Conservation (phyloP, 73 alveolate genomes). For the Blepharisma stoltei region DNA sequence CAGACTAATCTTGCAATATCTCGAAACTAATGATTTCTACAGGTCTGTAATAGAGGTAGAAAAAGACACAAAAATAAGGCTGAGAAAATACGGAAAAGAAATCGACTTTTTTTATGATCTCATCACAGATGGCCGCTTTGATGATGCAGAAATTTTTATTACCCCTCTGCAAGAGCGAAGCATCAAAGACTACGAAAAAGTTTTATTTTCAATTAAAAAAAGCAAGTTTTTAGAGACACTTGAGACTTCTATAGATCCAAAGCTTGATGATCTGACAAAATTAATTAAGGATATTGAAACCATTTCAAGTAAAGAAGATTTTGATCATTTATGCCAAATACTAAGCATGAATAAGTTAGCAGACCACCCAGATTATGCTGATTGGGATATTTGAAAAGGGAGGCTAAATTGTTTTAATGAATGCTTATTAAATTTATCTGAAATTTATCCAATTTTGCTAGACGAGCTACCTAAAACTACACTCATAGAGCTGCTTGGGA, state of each 20-base stretch:
- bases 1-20: too few relatives aligned
- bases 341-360: slow-evolving; percentile 46
- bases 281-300: slow-evolving; percentile 57
- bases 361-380: slow-evolving; percentile 62
- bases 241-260: slow-evolving; percentile 40
- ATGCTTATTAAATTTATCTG: neutral
- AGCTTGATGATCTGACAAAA: slow-evolving; percentile 37
- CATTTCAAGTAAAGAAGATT: slow-evolving; percentile 53
- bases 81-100: slow-evolving; percentile 78
- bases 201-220: slow-evolving; percentile 77
- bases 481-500: neutral
- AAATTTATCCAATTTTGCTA: neutral
- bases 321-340: slow-evolving; percentile 60
- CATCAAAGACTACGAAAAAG: slow-evolving; percentile 58
- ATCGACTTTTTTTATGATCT: slow-evolving; percentile 68
- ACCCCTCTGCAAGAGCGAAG: slow-evolving; percentile 63
- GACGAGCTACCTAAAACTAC: neutral
- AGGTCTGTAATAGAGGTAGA: slow-evolving; percentile 41
- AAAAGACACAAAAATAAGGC: slow-evolving; percentile 66
- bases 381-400: slow-evolving; percentile 70
- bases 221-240: slow-evolving; percentile 81
- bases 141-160: slow-evolving; percentile 82
- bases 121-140: slow-evolving; percentile 84
- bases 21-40: too few relatives aligned
- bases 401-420: slow-evolving; percentile 65